These are phyloP conservation scores for Ogataea nitratoaversa DNA, from an alignment of 805 yeast species.

Conservation along the genomic window DNA sequence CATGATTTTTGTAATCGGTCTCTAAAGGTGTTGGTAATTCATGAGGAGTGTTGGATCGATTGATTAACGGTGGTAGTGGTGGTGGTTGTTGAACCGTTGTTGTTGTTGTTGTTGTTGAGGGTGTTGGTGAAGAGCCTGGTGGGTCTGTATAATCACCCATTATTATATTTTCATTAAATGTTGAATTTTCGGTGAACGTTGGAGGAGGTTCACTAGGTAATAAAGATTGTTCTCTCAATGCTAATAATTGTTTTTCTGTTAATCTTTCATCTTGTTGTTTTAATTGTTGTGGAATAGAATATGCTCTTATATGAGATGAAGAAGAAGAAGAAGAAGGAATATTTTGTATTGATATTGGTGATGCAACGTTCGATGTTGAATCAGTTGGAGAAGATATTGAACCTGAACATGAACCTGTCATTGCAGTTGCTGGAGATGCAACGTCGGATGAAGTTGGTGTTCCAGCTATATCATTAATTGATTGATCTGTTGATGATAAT, in stretches of 20 bases:
- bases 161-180: background rate
- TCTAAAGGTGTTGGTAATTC: background rate
- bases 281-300: background rate
- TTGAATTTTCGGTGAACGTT: background rate
- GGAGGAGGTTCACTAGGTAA: constrained; percentile 56
- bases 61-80: no score
- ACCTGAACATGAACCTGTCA: constrained; percentile 1
- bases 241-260: constrained; percentile 56
- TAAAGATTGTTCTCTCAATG: constrained; percentile 51
- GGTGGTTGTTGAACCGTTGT: no score
- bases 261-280: constrained; percentile 16
- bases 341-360: constrained; percentile 6
- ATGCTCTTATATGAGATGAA: background rate
- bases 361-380: constrained; percentile 5
- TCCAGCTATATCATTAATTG: constrained; percentile 3
- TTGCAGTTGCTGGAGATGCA: constrained; percentile 3
- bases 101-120: background rate
- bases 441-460: constrained; percentile 3
- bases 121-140: background rate
- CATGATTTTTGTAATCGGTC: background rate
- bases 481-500: no score
- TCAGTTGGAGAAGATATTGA: constrained; percentile 5
- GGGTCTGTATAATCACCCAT: background rate
- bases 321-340: constrained; percentile 7
- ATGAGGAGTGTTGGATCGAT: no score